Base-by-base conservation (phyloP, 2,329 filamentous ascomycete genomes). In the Colletotrichum camelliae region DNA sequence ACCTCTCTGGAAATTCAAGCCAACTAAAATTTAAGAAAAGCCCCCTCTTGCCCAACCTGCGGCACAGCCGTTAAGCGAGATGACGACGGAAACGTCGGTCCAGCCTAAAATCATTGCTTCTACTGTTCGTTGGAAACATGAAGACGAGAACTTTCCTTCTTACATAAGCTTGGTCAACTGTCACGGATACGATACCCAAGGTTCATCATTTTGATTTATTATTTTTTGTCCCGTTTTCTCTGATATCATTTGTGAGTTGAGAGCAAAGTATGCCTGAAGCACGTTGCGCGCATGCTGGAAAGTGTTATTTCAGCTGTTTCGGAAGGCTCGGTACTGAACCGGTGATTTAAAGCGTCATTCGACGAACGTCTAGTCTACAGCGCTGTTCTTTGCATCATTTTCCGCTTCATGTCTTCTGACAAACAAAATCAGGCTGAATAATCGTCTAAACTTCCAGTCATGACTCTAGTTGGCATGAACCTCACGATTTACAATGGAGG, bases 281-380 rank as follows among this genome's bases (percentile, higher is more conserved):
- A 48, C 5, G 39, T 48, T 48, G 29, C 39, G 39, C 18, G 9
- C 39, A n/a, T n/a, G 18, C 12, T n/a, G 9, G 39, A 12, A 48
- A 48, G 39, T 4, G 12, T n/a, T 48, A 3, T 12, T n/a, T 48
- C 0, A 48, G 12, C 39, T 48, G 39, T n/a, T 2, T 48, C 0
- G 0, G 0, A 48, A n/a, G 9, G n/a, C n/a, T 48, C 5, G 5
- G 39, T 48, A n/a, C 1, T 18, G n/a, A 12, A 0, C 2, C 18
- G n/a, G n/a, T 18, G 39, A 48, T 12, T 48, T 0, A 0, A 48
- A 48, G n/a, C n/a, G 18, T 48, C 18, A 48, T 4, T 48, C 9
- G 9, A 48, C 39, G 39, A 4, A 48, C n/a, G 39, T 48, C 18
- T 12, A 4, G 18, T 2, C n/a, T 48, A 48, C 39, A 48, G 39